A percentile compares a stretch with the other conserved stretches of the same genome.
phyloP scores from a whole-genome alignment of 2,329 filamentous ascomycete species.

The Sarocladium kiliense region DNA sequence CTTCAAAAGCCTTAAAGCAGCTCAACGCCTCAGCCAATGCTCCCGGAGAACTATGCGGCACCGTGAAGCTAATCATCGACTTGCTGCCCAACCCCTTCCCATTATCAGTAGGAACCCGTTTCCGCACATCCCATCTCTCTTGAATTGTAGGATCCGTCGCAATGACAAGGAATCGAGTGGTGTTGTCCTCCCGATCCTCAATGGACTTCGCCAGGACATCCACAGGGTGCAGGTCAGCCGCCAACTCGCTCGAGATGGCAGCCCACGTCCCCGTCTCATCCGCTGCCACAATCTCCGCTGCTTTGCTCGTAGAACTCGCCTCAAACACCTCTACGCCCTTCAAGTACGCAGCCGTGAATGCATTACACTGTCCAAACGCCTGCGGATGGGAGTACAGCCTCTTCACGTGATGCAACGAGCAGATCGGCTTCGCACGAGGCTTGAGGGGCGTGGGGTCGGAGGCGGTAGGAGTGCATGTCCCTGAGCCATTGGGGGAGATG shows the following conservation, averaged over 20 bases:
- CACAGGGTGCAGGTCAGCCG: slow-evolving; percentile 63
- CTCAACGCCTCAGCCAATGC: slow-evolving; percentile 75
- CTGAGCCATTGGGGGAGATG: slow-evolving; percentile 27
- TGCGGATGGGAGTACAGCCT: slow-evolving; percentile 91
- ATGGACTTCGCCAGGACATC: slow-evolving; percentile 65
- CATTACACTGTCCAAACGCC: slow-evolving; percentile 85
- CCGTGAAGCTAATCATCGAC: slow-evolving; percentile 76
- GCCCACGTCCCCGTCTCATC: slow-evolving; percentile 57
- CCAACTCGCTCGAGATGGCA: slow-evolving; percentile 72
- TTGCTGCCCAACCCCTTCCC: slow-evolving; percentile 43
- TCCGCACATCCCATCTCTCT: slow-evolving; percentile 20
- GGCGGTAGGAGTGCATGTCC: slow-evolving; percentile 45
- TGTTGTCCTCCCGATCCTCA: slow-evolving; percentile 70
- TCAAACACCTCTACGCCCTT: slow-evolving; percentile 75
- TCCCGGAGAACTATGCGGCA: slow-evolving; percentile 73
- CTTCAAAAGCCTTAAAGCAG: slow-evolving; percentile 65
- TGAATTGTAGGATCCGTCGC: slow-evolving; percentile 27
- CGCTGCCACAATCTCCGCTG: slow-evolving; percentile 69
- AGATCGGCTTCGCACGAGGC: slow-evolving; percentile 42
- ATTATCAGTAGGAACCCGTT: slow-evolving; percentile 12
- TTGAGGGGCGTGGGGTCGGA: slow-evolving; percentile 37
- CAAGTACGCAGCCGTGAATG: slow-evolving; percentile 66
- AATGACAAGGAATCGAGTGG: slow-evolving; percentile 73
- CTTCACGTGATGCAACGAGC: slow-evolving; percentile 56
- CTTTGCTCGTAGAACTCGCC: slow-evolving; percentile 78